Evolutionary conservation across 1,139 yeast species (phyloP).

Genomic region (Kodamaea alishanica): DNA sequence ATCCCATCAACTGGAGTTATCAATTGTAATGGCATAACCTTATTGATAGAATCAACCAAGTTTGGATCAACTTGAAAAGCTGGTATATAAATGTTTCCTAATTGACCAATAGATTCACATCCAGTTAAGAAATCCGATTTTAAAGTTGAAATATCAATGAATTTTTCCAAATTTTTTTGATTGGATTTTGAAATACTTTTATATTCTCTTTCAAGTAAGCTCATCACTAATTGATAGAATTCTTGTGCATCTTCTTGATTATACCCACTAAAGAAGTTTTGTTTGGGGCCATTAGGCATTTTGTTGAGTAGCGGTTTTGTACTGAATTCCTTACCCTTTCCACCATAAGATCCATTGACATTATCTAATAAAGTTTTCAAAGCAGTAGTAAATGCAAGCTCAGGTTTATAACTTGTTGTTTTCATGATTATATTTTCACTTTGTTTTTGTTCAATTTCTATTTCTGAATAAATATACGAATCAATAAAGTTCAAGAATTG

Average conservation of each 20-base stretch:
- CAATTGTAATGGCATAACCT: conserved; percentile 52
- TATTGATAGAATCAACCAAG: conserved; percentile 32
- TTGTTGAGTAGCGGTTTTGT: conserved; percentile 62
- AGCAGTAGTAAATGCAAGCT: conserved; percentile 50
- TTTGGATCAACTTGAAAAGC: conserved; percentile 74
- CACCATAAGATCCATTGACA: conserved; percentile 56
- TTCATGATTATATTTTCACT: conserved; percentile 23
- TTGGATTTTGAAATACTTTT: conserved; percentile 19
- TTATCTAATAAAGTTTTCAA: conserved; percentile 49
- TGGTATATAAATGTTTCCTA: conserved; percentile 67
- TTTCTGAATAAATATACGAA: conserved; percentile 31
- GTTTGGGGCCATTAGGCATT: conserved; percentile 78
- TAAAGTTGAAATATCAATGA: conserved; percentile 22
- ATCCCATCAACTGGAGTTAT: conserved; percentile 90
- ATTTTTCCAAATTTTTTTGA: conserved; percentile 16
- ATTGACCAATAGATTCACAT: conserved; percentile 46
- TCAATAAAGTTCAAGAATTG: conserved; percentile 58
- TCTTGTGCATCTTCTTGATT: conserved; percentile 96
- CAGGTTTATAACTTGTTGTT: conserved; percentile 30
- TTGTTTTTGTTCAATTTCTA: conserved; percentile 16
- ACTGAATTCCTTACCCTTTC: conserved; percentile 56
- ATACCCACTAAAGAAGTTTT: conserved; percentile 72
- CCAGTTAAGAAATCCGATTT: conserved; percentile 36
- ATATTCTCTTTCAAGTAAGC: conserved; percentile 66
- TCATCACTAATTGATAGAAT: conserved; percentile 77